These are phyloP conservation scores for Fusarium equiseti DNA, from an alignment of 2,329 filamentous ascomycete genomes.

Conservation along the genomic window DNA sequence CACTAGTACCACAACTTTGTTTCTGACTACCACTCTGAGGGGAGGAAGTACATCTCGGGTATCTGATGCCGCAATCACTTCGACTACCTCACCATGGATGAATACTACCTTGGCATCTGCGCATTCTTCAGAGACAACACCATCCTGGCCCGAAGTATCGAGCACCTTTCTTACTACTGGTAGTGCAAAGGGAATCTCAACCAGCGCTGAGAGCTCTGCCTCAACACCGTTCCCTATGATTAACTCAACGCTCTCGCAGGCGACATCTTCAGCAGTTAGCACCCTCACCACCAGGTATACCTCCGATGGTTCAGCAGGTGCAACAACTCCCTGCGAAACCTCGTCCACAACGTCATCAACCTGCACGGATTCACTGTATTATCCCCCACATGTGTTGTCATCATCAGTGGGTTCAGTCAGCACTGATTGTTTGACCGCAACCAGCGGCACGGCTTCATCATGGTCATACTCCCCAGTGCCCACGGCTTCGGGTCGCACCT, in stretches of 20 bases:
- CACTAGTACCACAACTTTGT: conserved; percentile 21
- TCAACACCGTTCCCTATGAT: conserved; percentile 18
- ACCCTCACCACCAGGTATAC: conserved; percentile 20
- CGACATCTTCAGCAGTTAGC: conserved; percentile 14
- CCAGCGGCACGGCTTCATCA: conserved; percentile 1
- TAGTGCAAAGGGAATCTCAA: conserved; percentile 23
- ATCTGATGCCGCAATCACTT: conserved; percentile 28
- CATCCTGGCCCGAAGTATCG: conserved; percentile 5
- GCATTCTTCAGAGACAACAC: conserved; percentile 19
- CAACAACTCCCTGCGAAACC: conserved; percentile 27
- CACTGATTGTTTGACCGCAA: conserved; percentile 29
- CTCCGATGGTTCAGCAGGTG: conserved; percentile 4
- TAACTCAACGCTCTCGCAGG: conserved; percentile 35
- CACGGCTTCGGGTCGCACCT: conserved; percentile 14
- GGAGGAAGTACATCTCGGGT: conserved; percentile 29
- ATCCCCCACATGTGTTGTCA: neutral
- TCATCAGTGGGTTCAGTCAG: conserved; percentile 7
- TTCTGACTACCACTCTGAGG: conserved; percentile 9
- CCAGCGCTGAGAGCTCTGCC: conserved; percentile 12
- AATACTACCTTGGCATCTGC: conserved; percentile 31
- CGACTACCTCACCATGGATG: conserved; percentile 24
- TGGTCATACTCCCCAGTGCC: conserved; percentile 26
- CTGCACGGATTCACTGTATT: conserved; percentile 23
- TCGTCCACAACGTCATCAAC: conserved; percentile 29
- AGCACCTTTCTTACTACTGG: conserved; percentile 2